Percentiles rank a stretch among this genome's conserved stretches.
phyloP scores from a whole-genome alignment of 257 asterid genomes.

The Solanum tarijense region DNA sequence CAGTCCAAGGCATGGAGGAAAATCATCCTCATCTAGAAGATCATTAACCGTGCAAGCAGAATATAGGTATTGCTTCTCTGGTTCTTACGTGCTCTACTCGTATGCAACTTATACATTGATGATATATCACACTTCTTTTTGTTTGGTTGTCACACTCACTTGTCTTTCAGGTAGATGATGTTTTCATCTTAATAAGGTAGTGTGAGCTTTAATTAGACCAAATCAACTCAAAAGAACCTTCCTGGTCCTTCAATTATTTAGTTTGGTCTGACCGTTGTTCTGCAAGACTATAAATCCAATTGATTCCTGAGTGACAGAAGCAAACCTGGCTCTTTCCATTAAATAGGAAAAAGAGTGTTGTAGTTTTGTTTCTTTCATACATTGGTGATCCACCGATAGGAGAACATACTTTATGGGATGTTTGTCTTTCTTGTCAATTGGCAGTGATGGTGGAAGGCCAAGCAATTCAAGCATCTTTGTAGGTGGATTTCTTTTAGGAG shows the following conservation, averaged over 20 bases:
- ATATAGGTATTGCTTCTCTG: conserved; percentile 33
- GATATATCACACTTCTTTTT: neutral
- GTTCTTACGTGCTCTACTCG: neutral
- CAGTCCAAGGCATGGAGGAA: conserved; percentile 20
- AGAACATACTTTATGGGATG: neutral
- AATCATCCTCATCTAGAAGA: conserved; percentile 23
- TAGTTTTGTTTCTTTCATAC: neutral
- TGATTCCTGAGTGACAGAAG: neutral
- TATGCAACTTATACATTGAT: neutral
- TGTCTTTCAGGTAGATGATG: neutral
- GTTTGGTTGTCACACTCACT: neutral
- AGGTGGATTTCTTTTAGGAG: conserved; percentile 38
- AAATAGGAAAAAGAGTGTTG: neutral
- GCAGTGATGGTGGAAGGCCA: conserved; percentile 32
- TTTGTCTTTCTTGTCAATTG: conserved; percentile 14
- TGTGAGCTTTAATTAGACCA: neutral
- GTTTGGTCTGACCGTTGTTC: neutral
- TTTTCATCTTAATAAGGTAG: neutral
- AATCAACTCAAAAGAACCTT: neutral
- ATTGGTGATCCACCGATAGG: neutral
- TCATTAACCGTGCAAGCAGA: conserved; percentile 39
- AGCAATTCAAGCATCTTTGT: conserved; percentile 24
- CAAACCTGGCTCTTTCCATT: neutral
- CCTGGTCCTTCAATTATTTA: neutral
- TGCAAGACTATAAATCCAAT: neutral